These are phyloP conservation scores for Plenodomus lindquistii DNA, from an alignment of 2,329 filamentous ascomycete species.

Conservation along the genomic window DNA sequence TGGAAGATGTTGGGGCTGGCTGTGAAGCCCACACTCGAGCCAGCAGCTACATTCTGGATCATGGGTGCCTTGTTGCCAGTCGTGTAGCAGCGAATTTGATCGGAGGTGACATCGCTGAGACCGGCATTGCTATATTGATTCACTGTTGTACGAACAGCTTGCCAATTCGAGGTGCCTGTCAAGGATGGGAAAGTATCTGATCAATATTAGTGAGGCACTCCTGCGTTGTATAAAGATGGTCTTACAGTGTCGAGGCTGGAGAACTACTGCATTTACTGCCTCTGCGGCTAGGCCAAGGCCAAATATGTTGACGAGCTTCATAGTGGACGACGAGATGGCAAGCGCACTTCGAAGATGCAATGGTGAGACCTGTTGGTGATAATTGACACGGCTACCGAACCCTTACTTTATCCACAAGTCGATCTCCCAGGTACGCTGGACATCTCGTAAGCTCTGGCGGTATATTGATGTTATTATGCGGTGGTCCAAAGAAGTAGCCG, in stretches of 20 bases:
- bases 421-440: slow-evolving; percentile 2
- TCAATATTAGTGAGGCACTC: background rate
- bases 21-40: slow-evolving; percentile 38
- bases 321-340: slow-evolving; percentile 7
- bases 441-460: slow-evolving; percentile 4
- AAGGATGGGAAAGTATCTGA: slow-evolving; percentile 4
- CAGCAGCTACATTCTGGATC: slow-evolving; percentile 22
- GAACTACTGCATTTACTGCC: slow-evolving; percentile 23
- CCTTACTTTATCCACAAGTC: background rate
- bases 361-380: background rate
- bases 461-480: slow-evolving; percentile 29
- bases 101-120: slow-evolving; percentile 16
- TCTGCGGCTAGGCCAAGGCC: slow-evolving; percentile 20
- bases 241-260: slow-evolving; percentile 28
- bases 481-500: slow-evolving; percentile 21
- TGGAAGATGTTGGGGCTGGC: slow-evolving; percentile 31
- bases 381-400: background rate
- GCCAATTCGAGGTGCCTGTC: slow-evolving; percentile 1
- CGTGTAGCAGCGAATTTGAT: slow-evolving; percentile 34
- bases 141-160: background rate
- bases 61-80: slow-evolving; percentile 14
- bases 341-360: background rate
- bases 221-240: slow-evolving; percentile 8
- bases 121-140: slow-evolving; percentile 13
- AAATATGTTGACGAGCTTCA: slow-evolving; percentile 32